Evolutionary conservation across 176 grass and related monocot species (phyloP).

Genomic region (Aegilops tauschii): DNA sequence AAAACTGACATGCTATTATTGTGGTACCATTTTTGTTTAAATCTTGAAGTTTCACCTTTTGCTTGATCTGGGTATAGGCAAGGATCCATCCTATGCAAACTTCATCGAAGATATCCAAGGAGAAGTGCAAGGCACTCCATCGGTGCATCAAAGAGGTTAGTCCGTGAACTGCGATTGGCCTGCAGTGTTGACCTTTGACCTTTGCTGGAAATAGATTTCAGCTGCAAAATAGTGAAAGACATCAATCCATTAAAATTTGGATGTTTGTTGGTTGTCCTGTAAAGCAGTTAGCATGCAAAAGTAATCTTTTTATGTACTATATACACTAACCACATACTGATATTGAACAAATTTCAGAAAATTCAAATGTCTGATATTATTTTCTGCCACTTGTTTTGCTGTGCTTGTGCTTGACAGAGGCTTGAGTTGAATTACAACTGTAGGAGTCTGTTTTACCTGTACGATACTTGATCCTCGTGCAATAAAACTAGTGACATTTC

Average conservation of each 20-base stretch:
- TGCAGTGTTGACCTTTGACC: neutral
- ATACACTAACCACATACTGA: neutral
- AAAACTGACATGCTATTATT: neutral
- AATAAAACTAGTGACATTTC: neutral
- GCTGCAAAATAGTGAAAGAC: neutral
- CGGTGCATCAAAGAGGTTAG: conserved; percentile 71
- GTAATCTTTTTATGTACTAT: neutral
- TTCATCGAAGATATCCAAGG: conserved; percentile 56
- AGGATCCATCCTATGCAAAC: conserved; percentile 82
- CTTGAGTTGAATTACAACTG: neutral
- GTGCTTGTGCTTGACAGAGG: neutral
- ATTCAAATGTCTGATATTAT: neutral
- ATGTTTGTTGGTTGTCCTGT: neutral
- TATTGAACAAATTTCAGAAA: neutral
- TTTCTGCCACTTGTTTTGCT: neutral
- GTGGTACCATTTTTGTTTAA: neutral
- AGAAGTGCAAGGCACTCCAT: conserved; percentile 50
- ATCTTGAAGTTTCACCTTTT: neutral
- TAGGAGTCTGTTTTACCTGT: neutral
- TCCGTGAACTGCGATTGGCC: neutral
- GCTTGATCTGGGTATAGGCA: conserved; percentile 35
- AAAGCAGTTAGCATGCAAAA: neutral
- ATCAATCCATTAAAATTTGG: neutral
- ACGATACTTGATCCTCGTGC: neutral
- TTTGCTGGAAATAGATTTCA: neutral